Evolutionary conservation across 345 rosid genomes (phyloP).

Genomic region (Syzygium aromaticum): DNA sequence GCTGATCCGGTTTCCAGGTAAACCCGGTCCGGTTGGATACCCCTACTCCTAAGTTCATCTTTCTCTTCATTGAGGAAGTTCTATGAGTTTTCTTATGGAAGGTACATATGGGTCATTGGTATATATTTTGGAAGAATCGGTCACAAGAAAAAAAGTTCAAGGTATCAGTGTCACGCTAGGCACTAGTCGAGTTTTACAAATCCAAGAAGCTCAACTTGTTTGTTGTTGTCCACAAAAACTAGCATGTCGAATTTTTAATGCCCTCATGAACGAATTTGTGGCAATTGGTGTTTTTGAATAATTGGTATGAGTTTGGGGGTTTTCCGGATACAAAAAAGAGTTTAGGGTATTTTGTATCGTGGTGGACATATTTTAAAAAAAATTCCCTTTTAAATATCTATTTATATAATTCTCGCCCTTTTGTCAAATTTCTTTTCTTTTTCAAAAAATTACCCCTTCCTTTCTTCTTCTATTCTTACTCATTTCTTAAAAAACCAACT

Average conservation of each 20-base stretch:
- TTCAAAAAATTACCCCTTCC: neutral
- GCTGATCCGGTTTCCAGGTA: too few relatives aligned
- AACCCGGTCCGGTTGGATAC: too few relatives aligned
- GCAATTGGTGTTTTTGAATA: neutral
- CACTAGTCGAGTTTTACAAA: neutral
- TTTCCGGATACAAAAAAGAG: neutral
- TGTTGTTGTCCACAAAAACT: neutral
- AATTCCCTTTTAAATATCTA: neutral
- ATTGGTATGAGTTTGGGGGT: neutral
- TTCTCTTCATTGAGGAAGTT: neutral
- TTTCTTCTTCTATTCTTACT: neutral
- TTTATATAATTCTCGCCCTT: neutral
- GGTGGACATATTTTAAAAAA: neutral
- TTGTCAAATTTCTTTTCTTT: neutral
- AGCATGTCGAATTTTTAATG: neutral
- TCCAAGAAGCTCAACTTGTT: neutral
- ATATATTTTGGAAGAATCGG: neutral
- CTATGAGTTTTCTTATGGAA: neutral
- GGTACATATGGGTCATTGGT: neutral
- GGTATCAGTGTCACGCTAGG: neutral
- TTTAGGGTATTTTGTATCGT: too few relatives aligned
- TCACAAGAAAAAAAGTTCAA: rapidly evolving
- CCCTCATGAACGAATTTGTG: neutral
- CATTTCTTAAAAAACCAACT: neutral
- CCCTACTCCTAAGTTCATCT: neutral